Percentiles rank a stretch among this genome's conserved stretches.
phyloP scores from a whole-genome alignment of 78 protist species.

The Ministeria vibrans region DNA sequence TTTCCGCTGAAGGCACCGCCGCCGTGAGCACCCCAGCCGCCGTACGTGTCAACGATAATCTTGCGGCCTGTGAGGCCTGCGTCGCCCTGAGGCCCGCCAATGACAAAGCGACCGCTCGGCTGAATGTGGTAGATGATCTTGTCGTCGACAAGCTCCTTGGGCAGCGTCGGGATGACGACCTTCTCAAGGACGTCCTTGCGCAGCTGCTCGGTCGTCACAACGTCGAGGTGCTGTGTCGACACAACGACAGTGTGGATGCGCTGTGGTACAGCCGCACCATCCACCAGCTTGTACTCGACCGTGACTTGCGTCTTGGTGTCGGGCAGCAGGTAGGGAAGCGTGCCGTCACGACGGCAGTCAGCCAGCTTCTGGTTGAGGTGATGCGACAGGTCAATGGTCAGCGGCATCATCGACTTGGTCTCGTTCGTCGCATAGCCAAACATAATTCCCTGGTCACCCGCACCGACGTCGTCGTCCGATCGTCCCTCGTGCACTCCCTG shows the following conservation, averaged over 20 bases:
- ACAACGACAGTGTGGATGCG: conserved; percentile 97
- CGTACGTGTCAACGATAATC: conserved; percentile 99
- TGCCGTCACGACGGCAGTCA: conserved; percentile 84
- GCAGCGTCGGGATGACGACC: conserved; percentile 83
- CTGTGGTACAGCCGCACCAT: conserved; percentile 72
- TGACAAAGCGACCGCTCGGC: conserved; percentile 97
- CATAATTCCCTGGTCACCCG: conserved; percentile 99
- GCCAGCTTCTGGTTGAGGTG: conserved; percentile 77
- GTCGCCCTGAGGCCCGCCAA: conserved; percentile 99
- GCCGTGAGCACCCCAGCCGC: conserved; percentile 99
- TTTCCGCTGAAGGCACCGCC: conserved; percentile 99
- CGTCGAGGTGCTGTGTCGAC: conserved; percentile 96
- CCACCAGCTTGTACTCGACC: conserved; percentile 86
- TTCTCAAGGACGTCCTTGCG: conserved; percentile 71
- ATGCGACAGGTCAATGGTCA: conserved; percentile 88
- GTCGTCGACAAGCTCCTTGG: conserved; percentile 84
- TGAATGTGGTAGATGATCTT: conserved; percentile 94
- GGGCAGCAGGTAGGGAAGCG: conserved; percentile 92
- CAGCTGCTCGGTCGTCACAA: conserved; percentile 82
- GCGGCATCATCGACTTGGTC: conserved; percentile 92
- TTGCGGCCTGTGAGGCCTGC: conserved; percentile 99
- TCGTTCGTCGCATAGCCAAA: conserved; percentile 99
- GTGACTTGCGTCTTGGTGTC: conserved; percentile 99
- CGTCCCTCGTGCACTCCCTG: conserved; percentile 89
- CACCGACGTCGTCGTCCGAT: conserved; percentile 88